phyloP scores from a whole-genome alignment of 2,329 filamentous ascomycete species.

The Fusarium sp. region DNA sequence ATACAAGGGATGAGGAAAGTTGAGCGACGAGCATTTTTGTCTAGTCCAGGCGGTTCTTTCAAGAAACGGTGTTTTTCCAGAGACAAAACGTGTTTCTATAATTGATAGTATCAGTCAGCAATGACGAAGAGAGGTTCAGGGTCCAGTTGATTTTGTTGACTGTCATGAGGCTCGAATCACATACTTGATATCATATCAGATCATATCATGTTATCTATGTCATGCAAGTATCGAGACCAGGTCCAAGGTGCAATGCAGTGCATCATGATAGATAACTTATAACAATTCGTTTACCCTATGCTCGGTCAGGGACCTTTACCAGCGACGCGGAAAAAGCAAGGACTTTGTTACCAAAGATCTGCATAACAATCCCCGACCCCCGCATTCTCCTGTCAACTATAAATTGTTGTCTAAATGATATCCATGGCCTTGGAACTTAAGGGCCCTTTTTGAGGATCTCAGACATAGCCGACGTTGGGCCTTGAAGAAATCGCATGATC shows the following conservation, averaged over 20 bases:
- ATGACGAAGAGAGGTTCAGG: neutral
- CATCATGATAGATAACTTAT: neutral
- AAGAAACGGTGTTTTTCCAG: neutral
- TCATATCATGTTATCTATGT: neutral
- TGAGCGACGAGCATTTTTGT: neutral
- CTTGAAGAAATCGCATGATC: conserved; percentile 32
- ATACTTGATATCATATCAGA: neutral
- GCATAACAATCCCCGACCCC: conserved; percentile 7
- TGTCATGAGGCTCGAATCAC: conserved; percentile 14
- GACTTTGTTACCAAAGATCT: conserved; percentile 7
- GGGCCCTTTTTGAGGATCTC: conserved; percentile 5
- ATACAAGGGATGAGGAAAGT: neutral
- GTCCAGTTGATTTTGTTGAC: neutral
- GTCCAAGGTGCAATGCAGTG: neutral
- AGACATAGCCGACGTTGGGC: neutral
- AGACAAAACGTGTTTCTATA: neutral
- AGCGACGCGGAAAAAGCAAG: neutral
- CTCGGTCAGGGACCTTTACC: neutral
- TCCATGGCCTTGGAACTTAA: conserved; percentile 3
- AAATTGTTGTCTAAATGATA: neutral
- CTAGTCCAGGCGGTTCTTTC: neutral
- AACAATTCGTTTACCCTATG: neutral
- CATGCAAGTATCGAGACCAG: neutral
- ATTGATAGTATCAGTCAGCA: neutral
- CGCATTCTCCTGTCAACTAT: conserved; percentile 12